phyloP scores from a whole-genome alignment of 2,329 filamentous ascomycete genomes.

The Beauveria sp. region DNA sequence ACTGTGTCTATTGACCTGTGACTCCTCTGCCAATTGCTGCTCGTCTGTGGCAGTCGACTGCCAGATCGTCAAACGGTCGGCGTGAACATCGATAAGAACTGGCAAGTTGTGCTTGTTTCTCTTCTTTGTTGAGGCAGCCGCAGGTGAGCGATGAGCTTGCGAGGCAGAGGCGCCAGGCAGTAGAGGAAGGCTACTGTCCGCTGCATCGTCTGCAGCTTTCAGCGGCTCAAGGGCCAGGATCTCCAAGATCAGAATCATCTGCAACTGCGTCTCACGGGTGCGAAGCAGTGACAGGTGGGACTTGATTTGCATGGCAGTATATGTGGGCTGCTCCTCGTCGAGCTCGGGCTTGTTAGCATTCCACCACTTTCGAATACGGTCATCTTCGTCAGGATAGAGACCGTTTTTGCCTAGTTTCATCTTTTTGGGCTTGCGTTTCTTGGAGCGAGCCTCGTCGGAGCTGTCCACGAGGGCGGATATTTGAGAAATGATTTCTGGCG shows the following conservation, averaged over 20 bases:
- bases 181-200: slow-evolving; percentile 40
- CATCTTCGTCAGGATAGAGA: slow-evolving; percentile 59
- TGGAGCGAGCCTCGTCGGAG: slow-evolving; percentile 40
- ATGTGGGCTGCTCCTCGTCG: slow-evolving; percentile 39
- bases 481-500: slow-evolving; percentile 53
- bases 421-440: slow-evolving; percentile 52
- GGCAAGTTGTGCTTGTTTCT: slow-evolving; percentile 55
- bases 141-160: slow-evolving; percentile 24
- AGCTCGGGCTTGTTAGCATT: slow-evolving; percentile 42
- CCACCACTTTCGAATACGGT: slow-evolving; percentile 65
- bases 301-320: slow-evolving; percentile 47
- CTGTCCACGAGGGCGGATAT: slow-evolving; percentile 50
- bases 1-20: slow-evolving; percentile 29
- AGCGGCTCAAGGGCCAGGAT: slow-evolving; percentile 61
- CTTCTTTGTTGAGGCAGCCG: slow-evolving; percentile 38
- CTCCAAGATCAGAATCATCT: slow-evolving; percentile 73
- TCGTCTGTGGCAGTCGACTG: slow-evolving; percentile 64
- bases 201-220: slow-evolving; percentile 30
- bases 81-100: slow-evolving; percentile 61
- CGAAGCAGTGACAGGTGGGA: slow-evolving; percentile 58
- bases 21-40: slow-evolving; percentile 40
- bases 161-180: slow-evolving; percentile 30
- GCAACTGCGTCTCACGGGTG: slow-evolving; percentile 69
- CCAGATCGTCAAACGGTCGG: slow-evolving; percentile 78
- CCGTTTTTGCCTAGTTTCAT: slow-evolving; percentile 61